These are phyloP conservation scores for Vanrija sp. DNA, from an alignment of 1,284 basidiomycete species.

Conservation along the genomic window DNA sequence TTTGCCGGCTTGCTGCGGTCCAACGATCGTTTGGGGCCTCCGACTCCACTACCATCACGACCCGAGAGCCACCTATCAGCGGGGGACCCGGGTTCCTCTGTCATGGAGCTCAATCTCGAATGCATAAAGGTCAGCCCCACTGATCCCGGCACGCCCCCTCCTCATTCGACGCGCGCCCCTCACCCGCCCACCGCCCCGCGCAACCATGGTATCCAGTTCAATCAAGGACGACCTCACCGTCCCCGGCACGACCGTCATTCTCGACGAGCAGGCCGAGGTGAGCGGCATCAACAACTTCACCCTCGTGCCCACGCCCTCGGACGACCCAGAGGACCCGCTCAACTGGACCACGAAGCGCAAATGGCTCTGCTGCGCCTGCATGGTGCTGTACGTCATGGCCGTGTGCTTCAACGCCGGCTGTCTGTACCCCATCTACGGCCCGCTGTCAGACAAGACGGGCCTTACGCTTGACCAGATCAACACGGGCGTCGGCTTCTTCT, in stretches of 20 bases:
- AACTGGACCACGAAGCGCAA: constrained; percentile 25
- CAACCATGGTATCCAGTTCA: no score
- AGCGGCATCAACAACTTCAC: constrained; percentile 12
- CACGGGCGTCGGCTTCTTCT: constrained; percentile 25
- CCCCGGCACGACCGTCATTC: constrained; percentile 20
- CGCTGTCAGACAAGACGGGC: constrained; percentile 17
- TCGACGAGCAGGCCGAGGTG: constrained; percentile 14
- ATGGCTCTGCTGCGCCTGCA: constrained; percentile 18
- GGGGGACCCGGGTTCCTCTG: no score
- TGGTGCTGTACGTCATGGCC: constrained; percentile 20
- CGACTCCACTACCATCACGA: no score
- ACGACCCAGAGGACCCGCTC: constrained; percentile 23
- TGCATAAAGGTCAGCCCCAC: no score
- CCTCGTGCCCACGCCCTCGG: constrained; percentile 21
- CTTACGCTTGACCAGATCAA: constrained; percentile 28
- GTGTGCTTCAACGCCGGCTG: constrained; percentile 9
- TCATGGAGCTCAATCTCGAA: no score
- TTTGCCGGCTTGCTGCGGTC: no score
- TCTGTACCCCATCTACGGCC: constrained; percentile 22
- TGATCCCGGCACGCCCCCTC: no score
- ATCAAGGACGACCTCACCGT: constrained; percentile 7
- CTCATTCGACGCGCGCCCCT: no score
- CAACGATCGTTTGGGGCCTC: no score
- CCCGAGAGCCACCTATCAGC: no score
- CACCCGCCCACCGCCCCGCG: no score